Conservation (phyloP, 306 rosid genomes). For the Begonia peltatifolia region DNA sequence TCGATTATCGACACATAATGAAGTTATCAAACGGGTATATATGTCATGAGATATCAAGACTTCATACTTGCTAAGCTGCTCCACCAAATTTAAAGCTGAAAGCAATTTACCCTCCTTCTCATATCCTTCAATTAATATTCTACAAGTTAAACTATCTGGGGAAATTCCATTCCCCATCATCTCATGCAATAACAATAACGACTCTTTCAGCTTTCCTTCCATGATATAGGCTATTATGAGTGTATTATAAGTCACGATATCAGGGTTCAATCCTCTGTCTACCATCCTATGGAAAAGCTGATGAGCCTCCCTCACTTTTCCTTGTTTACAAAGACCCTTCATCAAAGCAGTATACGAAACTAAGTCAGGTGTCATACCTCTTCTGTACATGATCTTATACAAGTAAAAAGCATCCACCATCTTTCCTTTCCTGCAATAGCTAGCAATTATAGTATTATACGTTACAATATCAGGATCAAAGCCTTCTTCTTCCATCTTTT, state of each 20-base stretch:
- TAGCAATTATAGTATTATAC: conserved; percentile 54
- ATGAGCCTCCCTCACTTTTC: conserved; percentile 70
- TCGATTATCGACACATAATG: conserved; percentile 49
- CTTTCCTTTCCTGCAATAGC: conserved; percentile 66
- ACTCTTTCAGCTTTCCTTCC: conserved; percentile 40
- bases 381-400: conserved; percentile 64
- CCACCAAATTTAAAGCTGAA: conserved; percentile 62
- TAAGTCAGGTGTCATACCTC: conserved; percentile 64
- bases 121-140: conserved; percentile 50
- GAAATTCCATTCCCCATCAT: conserved; percentile 49
- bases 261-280: conserved; percentile 57
- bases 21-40: conserved; percentile 41
- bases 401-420: conserved; percentile 66
- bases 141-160: conserved; percentile 51
- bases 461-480: conserved; percentile 78
- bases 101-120: conserved; percentile 47
- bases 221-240: conserved; percentile 58
- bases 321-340: conserved; percentile 70
- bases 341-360: conserved; percentile 60
- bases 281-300: conserved; percentile 79
- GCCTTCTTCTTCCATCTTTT: conserved; percentile 89
- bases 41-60: conserved; percentile 27
- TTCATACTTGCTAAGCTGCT: conserved; percentile 45
- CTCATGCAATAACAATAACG: conserved; percentile 43
- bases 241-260: conserved; percentile 47